Evolutionary conservation across 2,329 filamentous ascomycete species (phyloP).

Genomic region (Trichoderma asperellum): DNA sequence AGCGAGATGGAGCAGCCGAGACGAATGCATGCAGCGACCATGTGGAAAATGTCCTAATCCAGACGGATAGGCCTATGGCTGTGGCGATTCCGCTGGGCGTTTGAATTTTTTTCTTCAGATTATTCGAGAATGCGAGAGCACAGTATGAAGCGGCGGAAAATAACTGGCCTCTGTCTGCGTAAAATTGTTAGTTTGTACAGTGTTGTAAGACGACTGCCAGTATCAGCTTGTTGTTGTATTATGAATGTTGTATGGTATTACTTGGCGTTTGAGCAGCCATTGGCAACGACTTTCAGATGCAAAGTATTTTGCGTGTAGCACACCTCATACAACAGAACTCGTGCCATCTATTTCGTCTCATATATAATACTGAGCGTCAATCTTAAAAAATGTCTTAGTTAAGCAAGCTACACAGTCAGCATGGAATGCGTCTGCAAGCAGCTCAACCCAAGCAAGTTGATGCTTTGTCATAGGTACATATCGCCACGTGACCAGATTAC

Average conservation of each 20-base stretch:
- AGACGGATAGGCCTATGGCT: slow-evolving; percentile 5
- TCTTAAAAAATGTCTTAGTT: not conserved
- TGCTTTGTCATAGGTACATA: not conserved
- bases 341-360: not conserved
- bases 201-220: not conserved
- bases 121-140: not conserved
- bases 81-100: not conserved
- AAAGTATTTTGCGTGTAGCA: not conserved
- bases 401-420: not conserved
- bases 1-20: not conserved
- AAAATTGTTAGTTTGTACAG: not conserved
- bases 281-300: not conserved
- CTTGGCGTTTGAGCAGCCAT: not conserved
- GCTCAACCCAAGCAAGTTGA: not conserved
- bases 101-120: not conserved
- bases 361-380: not conserved
- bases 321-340: not conserved
- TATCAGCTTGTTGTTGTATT: not conserved
- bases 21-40: not conserved
- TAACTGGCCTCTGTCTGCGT: not conserved
- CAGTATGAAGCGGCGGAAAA: not conserved
- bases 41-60: not conserved
- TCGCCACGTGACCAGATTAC: not conserved
- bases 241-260: not conserved
- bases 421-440: not conserved